phyloP scores from a whole-genome alignment of 177 flowering plant genomes.

The Vitis hybrid region DNA sequence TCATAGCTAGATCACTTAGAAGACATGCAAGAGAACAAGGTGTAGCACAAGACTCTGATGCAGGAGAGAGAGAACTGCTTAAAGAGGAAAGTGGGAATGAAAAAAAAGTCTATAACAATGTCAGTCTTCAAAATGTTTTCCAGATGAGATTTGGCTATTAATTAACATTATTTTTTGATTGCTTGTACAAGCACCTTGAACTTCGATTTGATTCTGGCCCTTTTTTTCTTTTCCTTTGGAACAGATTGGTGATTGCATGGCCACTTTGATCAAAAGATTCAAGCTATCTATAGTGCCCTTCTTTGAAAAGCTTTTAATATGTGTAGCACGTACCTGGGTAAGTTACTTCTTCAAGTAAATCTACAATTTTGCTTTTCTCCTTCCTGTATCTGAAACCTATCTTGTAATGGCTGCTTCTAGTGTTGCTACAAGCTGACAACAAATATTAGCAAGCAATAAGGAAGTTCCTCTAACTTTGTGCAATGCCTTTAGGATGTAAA shows the following conservation, averaged over 20 bases:
- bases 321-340: slow-evolving; percentile 95
- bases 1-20: slow-evolving; percentile 86
- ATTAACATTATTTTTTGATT: neutral
- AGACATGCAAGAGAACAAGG: slow-evolving; percentile 88
- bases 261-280: slow-evolving; percentile 90
- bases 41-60: slow-evolving; percentile 96
- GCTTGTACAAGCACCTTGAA: neutral
- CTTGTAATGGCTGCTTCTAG: too few species aligned
- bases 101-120: slow-evolving; percentile 97
- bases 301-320: slow-evolving; percentile 84
- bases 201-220: neutral
- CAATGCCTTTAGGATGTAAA: too few species aligned
- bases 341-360: slow-evolving; percentile 23
- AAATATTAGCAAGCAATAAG: too few species aligned
- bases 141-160: neutral
- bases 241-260: slow-evolving; percentile 93
- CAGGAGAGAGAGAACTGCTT: slow-evolving; percentile 88
- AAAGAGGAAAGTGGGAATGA: slow-evolving; percentile 98
- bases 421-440: too few species aligned
- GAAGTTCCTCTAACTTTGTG: too few species aligned
- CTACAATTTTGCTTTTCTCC: too few species aligned
- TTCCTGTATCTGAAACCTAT: neutral
- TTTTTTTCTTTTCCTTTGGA: neutral
- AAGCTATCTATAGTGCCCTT: slow-evolving; percentile 90
- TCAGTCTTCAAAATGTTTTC: slow-evolving; percentile 25